Evolutionary conservation across 2,329 filamentous ascomycete genomes (phyloP), one percentile per base, ranked within the genome.

Genomic region (Aspergillus fumigatiaffinis): DNA sequence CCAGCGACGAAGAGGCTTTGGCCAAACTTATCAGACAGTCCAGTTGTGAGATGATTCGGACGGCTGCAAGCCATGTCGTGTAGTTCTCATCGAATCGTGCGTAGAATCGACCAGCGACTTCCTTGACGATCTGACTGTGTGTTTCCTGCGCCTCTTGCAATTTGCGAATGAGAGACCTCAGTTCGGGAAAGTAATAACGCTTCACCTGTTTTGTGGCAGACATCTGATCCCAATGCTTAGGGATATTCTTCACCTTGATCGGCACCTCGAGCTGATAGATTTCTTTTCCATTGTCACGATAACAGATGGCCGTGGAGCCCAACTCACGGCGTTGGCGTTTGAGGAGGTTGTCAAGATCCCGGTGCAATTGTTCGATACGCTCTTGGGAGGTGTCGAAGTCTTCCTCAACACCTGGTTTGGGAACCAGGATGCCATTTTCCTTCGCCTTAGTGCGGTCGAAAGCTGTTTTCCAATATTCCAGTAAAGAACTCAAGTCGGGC

Each of bases 251-350:
- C 68, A 90, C 79, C 73, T 94, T 96, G 68, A 84, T 79, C 0
- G 94, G 93, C 0, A 91, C 88, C 72, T 99, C 94, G 10, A 99
- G 82, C 75, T 99, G 93, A 76, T 96, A 97, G 53, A 99, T 91
- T 69, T 99, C 94, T 72, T 99, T 99, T 60, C 94, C 94, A 7
- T 95, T 89, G 69, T 97, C 91, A 28, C 86, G 86, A 66, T 87
- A 94, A 69, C 87, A 87, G 60, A 93, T 82, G 0, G 83, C 82
- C 63, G 83, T 89, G 57, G 88, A 91, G 59, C 88, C 90, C 3
- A 97, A 79, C 47, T 92, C 84, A 35, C 84, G 82, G 60, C 90
- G 88, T 63, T 88, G 87, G 65, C 85, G 82, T 52, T 86, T 85
- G 2, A 97, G 78, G 1, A 97, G 76, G 3, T 81, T 77, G 3